Evolutionary conservation across 2,329 filamentous ascomycete genomes (phyloP), one percentile per base, ranked within the genome.

Genomic region (Pleomassaria siparia): DNA sequence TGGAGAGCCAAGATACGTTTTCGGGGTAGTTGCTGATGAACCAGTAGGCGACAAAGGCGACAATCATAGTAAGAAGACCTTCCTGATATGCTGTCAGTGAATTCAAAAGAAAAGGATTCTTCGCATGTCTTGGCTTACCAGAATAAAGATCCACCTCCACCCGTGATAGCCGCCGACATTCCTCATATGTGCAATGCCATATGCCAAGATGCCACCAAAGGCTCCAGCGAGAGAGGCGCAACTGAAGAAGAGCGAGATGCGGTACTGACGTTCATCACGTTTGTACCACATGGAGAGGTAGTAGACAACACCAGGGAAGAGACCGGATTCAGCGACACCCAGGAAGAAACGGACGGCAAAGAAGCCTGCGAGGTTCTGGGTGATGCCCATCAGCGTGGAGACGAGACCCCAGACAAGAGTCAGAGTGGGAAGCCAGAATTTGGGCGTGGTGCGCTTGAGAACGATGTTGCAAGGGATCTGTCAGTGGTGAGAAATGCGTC

Each of bases 21-120:
- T 76, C 73, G 0, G 84, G 84, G 46, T 85, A 86, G 66, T 88
- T 85, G 44, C 84, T 76, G n/a, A 88, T 80, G 64, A 87, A 83
- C 63, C 76, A 81, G 64, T 81, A 72, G 4, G 66, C 65, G 7
- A 59, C 29, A 1, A 62, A 13, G 0, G 67, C 63, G 35, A 72
- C 59, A 11, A 70, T 33, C 15, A 72, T 59, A 1, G 70, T 73
- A 8, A 69, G 54, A 6, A 73, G 47, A 28, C 68, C 67, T 62
- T 69, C 66, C 66, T 69, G 10, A 16, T 29, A 12, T 1, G 1
- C 10, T 42, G 49, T 67, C 49, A 64, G 49, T 4, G 7, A 7
- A 26, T n/a, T n/a, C 25, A 7, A 26, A 26, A 26, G 7, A 7
- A 7, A 7, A 7, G 7, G 25, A 26, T 26, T 26, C 11, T 8